Percentiles rank a stretch among this genome's conserved stretches.
These are phyloP conservation scores for Sphaerulina musiva DNA, from an alignment of 2,329 filamentous ascomycete genomes.

Conservation along the genomic window DNA sequence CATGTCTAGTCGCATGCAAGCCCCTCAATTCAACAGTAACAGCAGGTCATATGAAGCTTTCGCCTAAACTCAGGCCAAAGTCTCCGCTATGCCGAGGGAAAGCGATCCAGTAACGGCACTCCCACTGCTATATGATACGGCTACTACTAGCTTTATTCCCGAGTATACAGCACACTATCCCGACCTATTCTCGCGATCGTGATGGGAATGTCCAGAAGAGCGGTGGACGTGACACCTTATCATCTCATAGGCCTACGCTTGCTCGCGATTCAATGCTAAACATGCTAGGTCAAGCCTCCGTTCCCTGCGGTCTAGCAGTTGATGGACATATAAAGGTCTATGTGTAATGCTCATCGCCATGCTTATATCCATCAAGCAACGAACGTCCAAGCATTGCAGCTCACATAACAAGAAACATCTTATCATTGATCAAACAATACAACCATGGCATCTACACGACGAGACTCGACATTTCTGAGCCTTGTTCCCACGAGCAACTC, in stretches of 20 bases:
- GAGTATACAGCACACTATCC: constrained; percentile 8
- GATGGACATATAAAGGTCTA: not conserved
- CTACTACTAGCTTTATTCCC: constrained; percentile 11
- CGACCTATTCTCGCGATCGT: constrained; percentile 17
- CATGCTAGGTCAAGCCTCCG: not conserved
- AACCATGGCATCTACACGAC: constrained; percentile 15
- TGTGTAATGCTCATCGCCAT: not conserved
- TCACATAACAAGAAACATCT: not conserved
- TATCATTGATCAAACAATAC: not conserved
- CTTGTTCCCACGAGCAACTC: constrained; percentile 17
- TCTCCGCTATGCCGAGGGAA: constrained; percentile 13
- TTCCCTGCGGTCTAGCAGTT: not conserved
- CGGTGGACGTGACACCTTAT: constrained; percentile 13
- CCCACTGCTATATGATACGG: constrained; percentile 10
- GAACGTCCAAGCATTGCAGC: not conserved
- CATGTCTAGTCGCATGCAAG: not conserved
- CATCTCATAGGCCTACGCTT: constrained; percentile 15
- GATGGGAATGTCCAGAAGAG: constrained; percentile 16
- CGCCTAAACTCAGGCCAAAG: not conserved
- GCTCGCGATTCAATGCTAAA: not conserved
- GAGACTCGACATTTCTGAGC: constrained; percentile 21
- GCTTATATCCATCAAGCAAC: not conserved
- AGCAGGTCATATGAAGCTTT: not conserved
- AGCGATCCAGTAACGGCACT: constrained; percentile 15
- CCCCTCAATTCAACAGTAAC: not conserved